Evolutionary conservation across 345 rosid species (phyloP), one percentile per base, ranked within the genome.

Genomic region (Eucalyptus coolabah): DNA sequence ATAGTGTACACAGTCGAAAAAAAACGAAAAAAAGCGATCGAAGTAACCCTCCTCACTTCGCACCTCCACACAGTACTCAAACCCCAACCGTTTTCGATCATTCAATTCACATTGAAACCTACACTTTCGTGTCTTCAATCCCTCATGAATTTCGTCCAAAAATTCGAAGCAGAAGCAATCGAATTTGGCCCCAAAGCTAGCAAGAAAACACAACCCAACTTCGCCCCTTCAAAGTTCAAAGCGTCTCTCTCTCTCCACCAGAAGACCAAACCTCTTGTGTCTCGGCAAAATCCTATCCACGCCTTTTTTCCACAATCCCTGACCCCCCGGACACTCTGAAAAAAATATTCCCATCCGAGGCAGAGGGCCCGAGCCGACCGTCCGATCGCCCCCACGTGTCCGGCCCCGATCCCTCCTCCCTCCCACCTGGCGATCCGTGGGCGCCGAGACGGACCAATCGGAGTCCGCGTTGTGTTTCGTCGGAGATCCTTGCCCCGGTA

Each of bases 331-430:
- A 77, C 83, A 21, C 83, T 12, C 9, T 5, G 6, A 12, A 44
- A 77, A 72, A 77, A 24, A 24, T 56, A 60, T 60, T 77, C 40
- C 83, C 9, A 2, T 11, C 47, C 7, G 47, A 23, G 83, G 14
- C 69, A 13, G 5, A 11, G 47, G 12, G 7, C 28, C 47, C 47
- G 24, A 28, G 26, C 4, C 4, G 26, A 44, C 82, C 54, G 47
- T 51, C n/a, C 11, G 94, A 91, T 91, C 8, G 4, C 23, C 1
- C 9, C 93, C 95, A 95, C 94, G 96, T 94, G 98, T 90, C 89
- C 87, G 91, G 32, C 89, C 90, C 13, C 23, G 93, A 95, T 92
- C 5, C 15, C 12, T 91, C 91, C 42, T 10, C 14, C 8, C 17
- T 12, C 87, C 94, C 94, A 91, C 93, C 88, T 92, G 90, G 89